Evolutionary conservation across 2,329 filamentous ascomycete species (phyloP).

Genomic region (Monosporascus sp.): DNA sequence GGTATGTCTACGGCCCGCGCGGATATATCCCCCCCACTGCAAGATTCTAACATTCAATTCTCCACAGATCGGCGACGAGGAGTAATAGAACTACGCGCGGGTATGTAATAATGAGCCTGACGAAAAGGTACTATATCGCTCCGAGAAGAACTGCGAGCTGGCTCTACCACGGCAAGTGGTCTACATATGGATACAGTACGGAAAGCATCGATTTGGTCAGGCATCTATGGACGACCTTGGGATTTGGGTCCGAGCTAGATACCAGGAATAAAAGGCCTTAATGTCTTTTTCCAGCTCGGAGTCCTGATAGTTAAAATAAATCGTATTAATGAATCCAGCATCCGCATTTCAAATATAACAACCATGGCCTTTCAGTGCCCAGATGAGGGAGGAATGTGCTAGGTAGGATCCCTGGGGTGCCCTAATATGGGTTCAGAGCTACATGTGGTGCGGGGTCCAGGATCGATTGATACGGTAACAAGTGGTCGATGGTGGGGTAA

Average conservation of each 20-base stretch:
- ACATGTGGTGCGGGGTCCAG: too few relatives aligned
- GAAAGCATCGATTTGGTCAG: not conserved
- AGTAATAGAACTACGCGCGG: conserved; percentile 32
- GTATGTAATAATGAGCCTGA: conserved; percentile 13
- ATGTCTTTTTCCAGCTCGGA: not conserved
- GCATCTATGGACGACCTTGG: not conserved
- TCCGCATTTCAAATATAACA: not conserved
- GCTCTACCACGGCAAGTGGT: not conserved
- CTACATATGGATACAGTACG: conserved; percentile 7
- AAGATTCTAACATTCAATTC: conserved; percentile 27
- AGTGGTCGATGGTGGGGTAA: too few relatives aligned
- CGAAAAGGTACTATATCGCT: conserved; percentile 11
- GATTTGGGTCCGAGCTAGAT: not conserved
- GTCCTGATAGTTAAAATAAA: not conserved
- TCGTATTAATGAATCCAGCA: not conserved
- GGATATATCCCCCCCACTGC: not conserved
- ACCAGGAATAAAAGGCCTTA: not conserved
- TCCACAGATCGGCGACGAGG: conserved; percentile 63
- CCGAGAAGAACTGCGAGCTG: conserved; percentile 4
- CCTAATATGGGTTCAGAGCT: too few relatives aligned
- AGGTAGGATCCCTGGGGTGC: too few relatives aligned
- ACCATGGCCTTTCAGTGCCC: not conserved
- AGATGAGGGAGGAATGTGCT: too few relatives aligned
- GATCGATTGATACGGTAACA: too few relatives aligned
- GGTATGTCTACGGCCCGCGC: conserved; percentile 47